Percentiles rank a stretch among this genome's conserved stretches.
Conservation (phyloP, 1,284 basidiomycete genomes). For the Meripilus lineatus region DNA sequence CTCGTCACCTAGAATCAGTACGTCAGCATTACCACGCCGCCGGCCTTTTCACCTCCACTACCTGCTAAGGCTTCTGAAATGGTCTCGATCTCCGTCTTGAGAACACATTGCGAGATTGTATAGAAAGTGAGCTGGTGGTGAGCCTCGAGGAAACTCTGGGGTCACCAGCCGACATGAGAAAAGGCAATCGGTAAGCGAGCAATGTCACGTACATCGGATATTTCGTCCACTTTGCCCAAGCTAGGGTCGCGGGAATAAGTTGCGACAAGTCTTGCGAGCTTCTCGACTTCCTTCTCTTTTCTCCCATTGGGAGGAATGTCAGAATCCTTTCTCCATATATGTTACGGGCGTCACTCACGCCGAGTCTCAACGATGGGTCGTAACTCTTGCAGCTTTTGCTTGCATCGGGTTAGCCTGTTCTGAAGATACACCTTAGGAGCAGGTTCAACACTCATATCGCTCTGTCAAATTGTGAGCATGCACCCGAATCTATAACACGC, state of each 20-base stretch:
- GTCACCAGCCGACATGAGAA: background rate
- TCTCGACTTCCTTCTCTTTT: constrained; percentile 53
- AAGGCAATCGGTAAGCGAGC: background rate
- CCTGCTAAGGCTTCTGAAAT: constrained; percentile 64
- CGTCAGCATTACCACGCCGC: background rate
- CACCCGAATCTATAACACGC: background rate
- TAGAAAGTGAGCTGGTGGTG: constrained; percentile 57
- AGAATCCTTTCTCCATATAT: background rate
- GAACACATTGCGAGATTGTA: constrained; percentile 46
- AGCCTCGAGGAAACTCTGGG: constrained; percentile 60
- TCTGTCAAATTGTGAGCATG: constrained; percentile 31
- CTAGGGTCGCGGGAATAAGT: constrained; percentile 49
- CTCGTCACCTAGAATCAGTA: constrained; percentile 51
- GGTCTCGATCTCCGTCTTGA: constrained; percentile 56
- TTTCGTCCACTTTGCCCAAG: constrained; percentile 58
- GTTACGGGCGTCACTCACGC: constrained; percentile 37
- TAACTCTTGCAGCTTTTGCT: constrained; percentile 57
- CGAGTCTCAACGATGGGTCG: constrained; percentile 51
- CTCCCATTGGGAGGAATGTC: background rate
- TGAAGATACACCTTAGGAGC: constrained; percentile 73
- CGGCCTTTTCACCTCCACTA: constrained; percentile 25
- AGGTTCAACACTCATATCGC: constrained; percentile 56
- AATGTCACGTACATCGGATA: constrained; percentile 49
- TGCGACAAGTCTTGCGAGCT: constrained; percentile 43
- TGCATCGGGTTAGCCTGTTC: constrained; percentile 63